Percentiles rank a stretch among this genome's conserved stretches.
phyloP scores from a whole-genome alignment of 2,329 filamentous ascomycete genomes.

The Botrytis sinoallii region DNA sequence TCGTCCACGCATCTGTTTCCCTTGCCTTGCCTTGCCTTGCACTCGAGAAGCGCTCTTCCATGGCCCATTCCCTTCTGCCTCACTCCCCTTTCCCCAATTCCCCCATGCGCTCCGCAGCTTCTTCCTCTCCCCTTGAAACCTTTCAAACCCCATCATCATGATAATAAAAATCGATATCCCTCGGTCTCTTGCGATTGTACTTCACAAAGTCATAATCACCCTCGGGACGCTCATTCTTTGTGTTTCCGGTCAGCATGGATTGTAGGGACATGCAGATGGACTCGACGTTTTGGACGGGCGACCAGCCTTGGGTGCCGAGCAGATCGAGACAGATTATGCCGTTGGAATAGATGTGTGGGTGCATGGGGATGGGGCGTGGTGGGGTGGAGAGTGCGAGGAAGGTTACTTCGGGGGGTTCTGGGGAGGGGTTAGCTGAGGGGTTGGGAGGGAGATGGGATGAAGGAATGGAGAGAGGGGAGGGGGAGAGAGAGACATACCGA shows the following conservation, averaged over 20 bases:
- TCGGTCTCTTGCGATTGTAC: constrained; percentile 72
- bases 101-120: background rate
- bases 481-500: constrained; percentile 58
- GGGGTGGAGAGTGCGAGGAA: constrained; percentile 54
- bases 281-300: constrained; percentile 94
- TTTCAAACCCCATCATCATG: constrained; percentile 73
- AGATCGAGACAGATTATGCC: constrained; percentile 98
- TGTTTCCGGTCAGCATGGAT: constrained; percentile 96
- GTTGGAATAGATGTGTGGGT: constrained; percentile 88
- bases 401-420: constrained; percentile 92
- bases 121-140: background rate
- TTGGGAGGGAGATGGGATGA: constrained; percentile 76
- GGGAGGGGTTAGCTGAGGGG: constrained; percentile 50
- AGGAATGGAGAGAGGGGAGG: constrained; percentile 71
- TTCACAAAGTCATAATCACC: constrained; percentile 88
- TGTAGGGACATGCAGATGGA: constrained; percentile 96
- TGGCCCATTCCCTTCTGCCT: background rate
- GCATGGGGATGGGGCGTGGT: constrained; percentile 71
- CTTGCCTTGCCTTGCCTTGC: background rate
- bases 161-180: constrained; percentile 91
- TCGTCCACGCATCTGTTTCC: background rate
- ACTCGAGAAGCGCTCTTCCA: background rate
- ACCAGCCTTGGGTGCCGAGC: constrained; percentile 85
- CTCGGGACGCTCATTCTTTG: constrained; percentile 82
- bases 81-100: background rate